Base-by-base conservation (phyloP, 768 basidiomycete species). In the Gloeostereum incarnatum region DNA sequence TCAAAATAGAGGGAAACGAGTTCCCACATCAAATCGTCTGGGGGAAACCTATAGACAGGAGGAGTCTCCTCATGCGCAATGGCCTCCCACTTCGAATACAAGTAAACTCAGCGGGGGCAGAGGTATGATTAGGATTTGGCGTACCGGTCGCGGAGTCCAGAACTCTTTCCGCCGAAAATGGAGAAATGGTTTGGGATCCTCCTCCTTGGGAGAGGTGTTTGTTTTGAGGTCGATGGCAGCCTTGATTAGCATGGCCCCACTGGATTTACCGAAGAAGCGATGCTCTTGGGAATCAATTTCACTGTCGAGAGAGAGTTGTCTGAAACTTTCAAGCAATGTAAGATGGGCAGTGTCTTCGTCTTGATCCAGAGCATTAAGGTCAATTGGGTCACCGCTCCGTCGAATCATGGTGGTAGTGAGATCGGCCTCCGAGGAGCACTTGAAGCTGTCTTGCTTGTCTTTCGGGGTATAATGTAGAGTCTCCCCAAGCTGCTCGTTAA, bases 151-250 rank as follows among this genome's bases (percentile, higher is more conserved):
- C 31, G 56, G 44, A 4, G 59, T 53, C 77, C 75, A 78, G 43
- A 69, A 73, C 40, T 75, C 69, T 4, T 57, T 52, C 19, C 73
- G 63, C 40, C 41, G 46, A 14, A 48, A 43, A 18, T 57, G 48
- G 24, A 30, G 54, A 42, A 31, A 49, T 50, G 31, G 31, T 31
- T 32, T 44, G 34, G 55, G 51, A 13, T 32, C 26, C 14, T 10
- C 7, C 3, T 75, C 75, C n/a, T n/a, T n/a, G n/a, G n/a, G n/a
- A 2, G 60, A 65, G 27, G 64, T 69, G 49, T 78, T 68, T 40
- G 66, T 58, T 49, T 75, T 78, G 25, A 80, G 51, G 45, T 78
- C 69, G 18, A 79, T 56, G 1, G 78, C 79, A 16, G 68, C 66
- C 45, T 69, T 67, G 6, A 78, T 45, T 6, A 78, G 56, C 45